A percentile compares a stretch with the other conserved stretches of the same genome.
phyloP scores from a whole-genome alignment of 2,329 filamentous ascomycete species.

The Hymenoscyphus linearis region DNA sequence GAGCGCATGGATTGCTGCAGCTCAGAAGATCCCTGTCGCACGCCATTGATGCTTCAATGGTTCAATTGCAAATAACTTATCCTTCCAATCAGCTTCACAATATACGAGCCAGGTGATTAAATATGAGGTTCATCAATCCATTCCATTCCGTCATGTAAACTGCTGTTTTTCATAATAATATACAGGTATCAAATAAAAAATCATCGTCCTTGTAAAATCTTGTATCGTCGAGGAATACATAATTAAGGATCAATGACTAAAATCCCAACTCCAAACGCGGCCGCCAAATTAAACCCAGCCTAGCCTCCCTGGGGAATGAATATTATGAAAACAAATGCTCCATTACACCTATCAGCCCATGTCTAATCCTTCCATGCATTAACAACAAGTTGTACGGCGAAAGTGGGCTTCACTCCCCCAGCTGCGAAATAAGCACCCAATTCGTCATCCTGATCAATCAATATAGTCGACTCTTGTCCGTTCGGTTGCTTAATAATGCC shows the following conservation, averaged over 20 bases:
- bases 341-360: neutral
- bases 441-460: conserved; percentile 67
- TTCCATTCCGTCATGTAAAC: neutral
- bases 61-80: neutral
- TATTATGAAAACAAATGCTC: neutral
- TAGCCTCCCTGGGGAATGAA: neutral
- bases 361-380: conserved; percentile 27
- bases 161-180: neutral
- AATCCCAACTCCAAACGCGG: neutral
- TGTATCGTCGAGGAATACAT: neutral
- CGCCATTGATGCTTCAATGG: neutral
- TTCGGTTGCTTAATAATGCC: conserved; percentile 56
- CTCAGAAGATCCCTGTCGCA: neutral
- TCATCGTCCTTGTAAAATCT: neutral
- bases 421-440: conserved; percentile 64
- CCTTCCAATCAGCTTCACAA: neutral
- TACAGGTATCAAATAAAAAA: neutral
- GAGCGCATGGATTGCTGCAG: neutral
- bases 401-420: conserved; percentile 30
- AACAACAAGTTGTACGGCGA: conserved; percentile 30
- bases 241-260: neutral
- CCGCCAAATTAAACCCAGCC: neutral
- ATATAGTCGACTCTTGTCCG: conserved; percentile 52
- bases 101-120: neutral
- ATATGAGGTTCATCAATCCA: neutral